Evolutionary conservation across 306 rosid genomes (phyloP).

Genomic region (Malus asiatica): DNA sequence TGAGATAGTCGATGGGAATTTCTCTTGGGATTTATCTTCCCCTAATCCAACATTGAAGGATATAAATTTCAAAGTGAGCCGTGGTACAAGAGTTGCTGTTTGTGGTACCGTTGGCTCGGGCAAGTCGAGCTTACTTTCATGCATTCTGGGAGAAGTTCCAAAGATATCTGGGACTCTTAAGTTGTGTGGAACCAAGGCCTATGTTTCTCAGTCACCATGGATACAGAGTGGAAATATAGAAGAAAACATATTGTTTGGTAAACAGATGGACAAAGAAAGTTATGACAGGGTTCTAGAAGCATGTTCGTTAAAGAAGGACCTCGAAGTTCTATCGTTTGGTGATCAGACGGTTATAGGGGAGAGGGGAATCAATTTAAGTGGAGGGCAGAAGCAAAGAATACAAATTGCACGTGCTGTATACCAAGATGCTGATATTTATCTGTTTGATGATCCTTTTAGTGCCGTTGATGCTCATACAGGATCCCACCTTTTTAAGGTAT

Average conservation of each 20-base stretch:
- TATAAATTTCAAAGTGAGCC: conserved; percentile 39
- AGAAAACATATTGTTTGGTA: conserved; percentile 70
- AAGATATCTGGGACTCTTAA: conserved; percentile 55
- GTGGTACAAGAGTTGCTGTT: conserved; percentile 72
- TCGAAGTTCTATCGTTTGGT: conserved; percentile 65
- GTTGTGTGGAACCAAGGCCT: conserved; percentile 79
- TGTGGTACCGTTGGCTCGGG: conserved; percentile 95
- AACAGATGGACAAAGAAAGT: conserved; percentile 58
- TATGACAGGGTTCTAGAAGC: conserved; percentile 74
- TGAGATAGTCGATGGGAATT: conserved; percentile 56
- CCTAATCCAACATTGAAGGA: conserved; percentile 40
- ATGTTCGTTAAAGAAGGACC: conserved; percentile 61
- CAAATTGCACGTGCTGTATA: conserved; percentile 81
- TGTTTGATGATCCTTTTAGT: conserved; percentile 88
- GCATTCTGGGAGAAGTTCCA: conserved; percentile 70
- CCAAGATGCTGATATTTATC: conserved; percentile 74
- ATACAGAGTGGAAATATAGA: conserved; percentile 83
- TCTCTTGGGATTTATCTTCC: conserved; percentile 70
- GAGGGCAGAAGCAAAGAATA: conserved; percentile 83
- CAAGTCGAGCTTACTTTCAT: conserved; percentile 78
- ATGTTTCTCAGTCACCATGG: conserved; percentile 88
- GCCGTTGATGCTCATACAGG: conserved; percentile 94
- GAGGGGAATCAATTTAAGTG: conserved; percentile 84
- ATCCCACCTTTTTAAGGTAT: conserved; percentile 72
- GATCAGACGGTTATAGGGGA: conserved; percentile 86